Evolutionary conservation across 306 rosid species (phyloP), one percentile per base, ranked within the genome.

Genomic region (Vigna reflexopilosa): DNA sequence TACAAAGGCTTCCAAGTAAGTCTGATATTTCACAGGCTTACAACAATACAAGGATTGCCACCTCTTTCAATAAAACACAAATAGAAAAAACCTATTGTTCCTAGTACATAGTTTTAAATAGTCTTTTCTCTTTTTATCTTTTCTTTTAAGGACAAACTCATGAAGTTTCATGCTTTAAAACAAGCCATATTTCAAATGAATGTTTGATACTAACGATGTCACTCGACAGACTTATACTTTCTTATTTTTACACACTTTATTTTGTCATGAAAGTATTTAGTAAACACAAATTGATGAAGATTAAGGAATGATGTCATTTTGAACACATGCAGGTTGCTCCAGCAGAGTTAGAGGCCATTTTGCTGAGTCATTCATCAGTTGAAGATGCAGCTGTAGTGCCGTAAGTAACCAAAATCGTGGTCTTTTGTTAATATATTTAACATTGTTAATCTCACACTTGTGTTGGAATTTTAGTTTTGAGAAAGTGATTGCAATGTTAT

Each of bases 301-400:
- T 44, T 15, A 49, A 34, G 22, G 15, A 26, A 26, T 26, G 5
- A 34, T 26, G 45, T 64, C n/a, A n/a, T 11, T 69, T 57, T 66
- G 63, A 75, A 32, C 56, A 49, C 58, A 19, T 85, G 75, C 75
- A 95, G 99, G 97, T 95, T 22, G 97, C 99, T 77, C 99, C 98
- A 16, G 98, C 96, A 32, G 98, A 95, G 80, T 85, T 95, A 49
- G 99, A 95, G 83, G 97, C 98, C 51, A 86, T 95, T 64, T 90
- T 95, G 82, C 85, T 95, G 3, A 63, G 86, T 67, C 98, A 93
- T 86, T 80, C 97, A 59, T 93, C 96, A 0, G 82, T 95, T 38
- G 94, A 93, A 85, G 97, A 95, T 66, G 99, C 87, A 15, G 99
- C 98, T 13, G 97, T 95, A n/a, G 96, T 95, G 68, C 90, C 97